Conservation (phyloP, 1,284 basidiomycete species). For the Taiwanofungus camphoratus region DNA sequence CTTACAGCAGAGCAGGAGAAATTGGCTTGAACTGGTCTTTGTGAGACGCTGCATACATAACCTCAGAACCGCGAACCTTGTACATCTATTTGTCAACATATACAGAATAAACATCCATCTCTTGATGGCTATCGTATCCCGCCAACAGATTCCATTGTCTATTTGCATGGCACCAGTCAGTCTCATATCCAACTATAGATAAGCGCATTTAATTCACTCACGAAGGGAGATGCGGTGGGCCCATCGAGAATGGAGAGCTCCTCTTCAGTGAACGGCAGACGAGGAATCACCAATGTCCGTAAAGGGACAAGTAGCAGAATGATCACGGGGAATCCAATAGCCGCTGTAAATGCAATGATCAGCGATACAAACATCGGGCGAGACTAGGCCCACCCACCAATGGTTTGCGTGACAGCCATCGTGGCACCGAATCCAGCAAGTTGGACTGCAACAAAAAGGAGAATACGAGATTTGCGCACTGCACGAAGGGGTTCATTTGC, state of each 20-base stretch:
- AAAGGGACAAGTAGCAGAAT: conserved; percentile 87
- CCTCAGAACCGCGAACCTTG: no score
- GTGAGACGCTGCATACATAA: no score
- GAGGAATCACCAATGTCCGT: conserved; percentile 69
- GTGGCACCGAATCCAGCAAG: conserved; percentile 85
- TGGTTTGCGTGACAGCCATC: conserved; percentile 90
- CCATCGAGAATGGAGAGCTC: conserved; percentile 87
- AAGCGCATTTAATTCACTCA: conserved; percentile 37
- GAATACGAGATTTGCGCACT: conserved; percentile 72
- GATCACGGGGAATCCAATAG: conserved; percentile 89
- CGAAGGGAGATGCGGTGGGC: conserved; percentile 79
- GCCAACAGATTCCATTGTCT: conserved; percentile 47
- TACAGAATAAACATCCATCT: no score
- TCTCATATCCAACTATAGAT: not conserved
- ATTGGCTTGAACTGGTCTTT: no score
- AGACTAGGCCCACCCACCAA: conserved; percentile 45
- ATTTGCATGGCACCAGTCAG: conserved; percentile 4
- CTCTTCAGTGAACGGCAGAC: conserved; percentile 70
- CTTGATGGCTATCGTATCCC: conserved; percentile 24
- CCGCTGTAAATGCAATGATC: conserved; percentile 41
- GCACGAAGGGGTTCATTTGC: conserved; percentile 63
- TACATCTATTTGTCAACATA: no score
- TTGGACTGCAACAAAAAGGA: conserved; percentile 79
- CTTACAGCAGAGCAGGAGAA: no score
- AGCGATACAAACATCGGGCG: not conserved